A percentile compares a stretch with the other conserved stretches of the same genome.
Conservation (phyloP, 2,329 filamentous ascomycete species). For the Clonostachys rosea region DNA sequence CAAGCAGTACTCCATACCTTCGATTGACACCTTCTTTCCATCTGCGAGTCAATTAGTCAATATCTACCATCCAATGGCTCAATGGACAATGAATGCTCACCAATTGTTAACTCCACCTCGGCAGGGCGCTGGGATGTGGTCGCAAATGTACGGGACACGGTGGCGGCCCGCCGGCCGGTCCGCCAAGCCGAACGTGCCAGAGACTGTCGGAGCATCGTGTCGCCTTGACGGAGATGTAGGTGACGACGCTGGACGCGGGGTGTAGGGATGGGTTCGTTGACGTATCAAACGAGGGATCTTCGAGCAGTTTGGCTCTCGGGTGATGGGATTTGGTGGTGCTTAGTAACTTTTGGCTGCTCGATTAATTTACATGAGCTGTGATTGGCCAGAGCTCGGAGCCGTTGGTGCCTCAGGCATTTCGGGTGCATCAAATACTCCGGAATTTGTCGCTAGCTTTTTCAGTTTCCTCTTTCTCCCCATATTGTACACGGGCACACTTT, state of each 20-base stretch:
- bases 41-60: slow-evolving; percentile 50
- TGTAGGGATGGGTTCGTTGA: slow-evolving; percentile 31
- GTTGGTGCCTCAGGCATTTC: slow-evolving; percentile 29
- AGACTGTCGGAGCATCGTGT: slow-evolving; percentile 65
- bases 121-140: slow-evolving; percentile 74
- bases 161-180: slow-evolving; percentile 53
- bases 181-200: slow-evolving; percentile 65
- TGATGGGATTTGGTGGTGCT: slow-evolving; percentile 30
- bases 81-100: slow-evolving; percentile 38
- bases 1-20: slow-evolving; percentile 58
- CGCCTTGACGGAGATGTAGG: slow-evolving; percentile 46
- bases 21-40: slow-evolving; percentile 96
- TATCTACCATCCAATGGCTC: not conserved
- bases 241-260: slow-evolving; percentile 20
- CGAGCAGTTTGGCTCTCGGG: slow-evolving; percentile 16
- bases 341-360: slow-evolving; percentile 16
- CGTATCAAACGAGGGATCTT: slow-evolving; percentile 27
- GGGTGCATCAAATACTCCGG: not conserved
- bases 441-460: slow-evolving; percentile 5
- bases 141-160: slow-evolving; percentile 74
- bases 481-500: slow-evolving; percentile 67
- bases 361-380: slow-evolving; percentile 37
- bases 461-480: slow-evolving; percentile 34
- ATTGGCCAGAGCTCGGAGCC: slow-evolving; percentile 25
- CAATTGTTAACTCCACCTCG: slow-evolving; percentile 95